These are phyloP conservation scores for Fusarium haematococcum DNA, from an alignment of 2,329 filamentous ascomycete genomes.

Conservation along the genomic window DNA sequence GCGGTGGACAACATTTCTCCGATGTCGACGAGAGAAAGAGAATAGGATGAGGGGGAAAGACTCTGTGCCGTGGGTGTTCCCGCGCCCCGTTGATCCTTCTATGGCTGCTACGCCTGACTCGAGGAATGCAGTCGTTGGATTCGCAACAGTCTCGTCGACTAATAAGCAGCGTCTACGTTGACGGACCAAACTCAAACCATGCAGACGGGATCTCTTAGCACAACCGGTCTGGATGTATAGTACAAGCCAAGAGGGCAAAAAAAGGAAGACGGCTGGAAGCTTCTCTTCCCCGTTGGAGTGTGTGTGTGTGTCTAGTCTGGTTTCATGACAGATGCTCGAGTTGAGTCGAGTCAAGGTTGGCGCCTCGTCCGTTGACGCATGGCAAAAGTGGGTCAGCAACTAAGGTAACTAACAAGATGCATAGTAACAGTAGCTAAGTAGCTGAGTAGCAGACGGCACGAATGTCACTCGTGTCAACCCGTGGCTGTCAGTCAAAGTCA, in stretches of 20 bases:
- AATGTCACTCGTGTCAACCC: neutral
- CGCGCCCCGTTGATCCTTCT: neutral
- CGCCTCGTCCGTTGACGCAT: neutral
- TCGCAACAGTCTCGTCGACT: neutral
- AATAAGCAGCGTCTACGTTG: neutral
- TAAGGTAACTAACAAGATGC: neutral
- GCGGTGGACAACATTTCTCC: neutral
- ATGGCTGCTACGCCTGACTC: constrained; percentile 23
- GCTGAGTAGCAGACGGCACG: neutral
- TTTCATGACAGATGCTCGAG: neutral
- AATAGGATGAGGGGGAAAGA: neutral
- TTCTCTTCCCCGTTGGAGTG: neutral
- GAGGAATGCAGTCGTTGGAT: constrained; percentile 22
- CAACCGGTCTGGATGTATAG: neutral
- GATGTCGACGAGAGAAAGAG: neutral
- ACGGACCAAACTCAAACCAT: constrained; percentile 11
- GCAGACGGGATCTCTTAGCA: neutral
- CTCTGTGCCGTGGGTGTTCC: neutral
- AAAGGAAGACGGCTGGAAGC: neutral
- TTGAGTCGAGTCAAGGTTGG: neutral
- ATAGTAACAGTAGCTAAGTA: neutral
- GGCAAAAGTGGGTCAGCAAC: neutral
- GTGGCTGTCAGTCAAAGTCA: neutral
- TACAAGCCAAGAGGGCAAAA: neutral
- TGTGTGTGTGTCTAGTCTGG: neutral